Percentiles rank a stretch among this genome's conserved stretches.
Evolutionary conservation across 2,329 filamentous ascomycete species (phyloP).

Genomic region (Furcasterigmium furcatum): DNA sequence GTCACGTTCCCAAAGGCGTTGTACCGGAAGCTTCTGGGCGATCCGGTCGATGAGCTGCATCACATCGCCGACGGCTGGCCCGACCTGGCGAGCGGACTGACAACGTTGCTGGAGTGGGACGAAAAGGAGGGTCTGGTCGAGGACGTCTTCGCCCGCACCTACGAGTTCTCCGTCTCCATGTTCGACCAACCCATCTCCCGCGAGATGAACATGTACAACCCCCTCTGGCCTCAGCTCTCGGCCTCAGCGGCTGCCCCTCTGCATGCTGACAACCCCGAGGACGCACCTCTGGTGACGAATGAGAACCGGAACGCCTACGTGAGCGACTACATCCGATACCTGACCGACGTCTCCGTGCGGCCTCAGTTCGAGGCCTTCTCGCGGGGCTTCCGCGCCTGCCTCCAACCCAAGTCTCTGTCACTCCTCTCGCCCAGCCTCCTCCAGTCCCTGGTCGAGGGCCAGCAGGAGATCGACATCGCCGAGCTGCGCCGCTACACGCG

Average conservation of each 20-base stretch:
- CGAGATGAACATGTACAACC: conserved; percentile 44
- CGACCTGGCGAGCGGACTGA: conserved; percentile 71
- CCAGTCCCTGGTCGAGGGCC: conserved; percentile 78
- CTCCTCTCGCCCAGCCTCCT: conserved; percentile 71
- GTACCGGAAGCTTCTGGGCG: conserved; percentile 74
- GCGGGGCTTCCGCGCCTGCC: conserved; percentile 73
- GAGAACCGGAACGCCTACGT: conserved; percentile 77
- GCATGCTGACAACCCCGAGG: conserved; percentile 37
- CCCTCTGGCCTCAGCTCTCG: conserved; percentile 52
- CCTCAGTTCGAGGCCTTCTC: conserved; percentile 80
- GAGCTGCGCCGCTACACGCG: conserved; percentile 68
- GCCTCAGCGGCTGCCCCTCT: conserved; percentile 20
- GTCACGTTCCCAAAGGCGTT: conserved; percentile 83
- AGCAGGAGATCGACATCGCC: conserved; percentile 73
- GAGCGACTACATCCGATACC: conserved; percentile 78
- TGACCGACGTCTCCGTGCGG: conserved; percentile 73
- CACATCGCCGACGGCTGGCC: conserved; percentile 89
- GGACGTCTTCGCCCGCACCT: conserved; percentile 79
- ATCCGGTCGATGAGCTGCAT: conserved; percentile 66
- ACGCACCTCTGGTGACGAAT: conserved; percentile 74
- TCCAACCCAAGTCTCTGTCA: conserved; percentile 66
- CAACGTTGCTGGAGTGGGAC: conserved; percentile 71
- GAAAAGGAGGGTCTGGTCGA: conserved; percentile 72
- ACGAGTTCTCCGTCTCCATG: conserved; percentile 72
- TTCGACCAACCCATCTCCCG: conserved; percentile 55